A percentile compares a stretch with the other conserved stretches of the same genome.
These are phyloP conservation scores for Petasospora rhodanensis DNA, from an alignment of 1,139 yeast genomes.

Conservation along the genomic window DNA sequence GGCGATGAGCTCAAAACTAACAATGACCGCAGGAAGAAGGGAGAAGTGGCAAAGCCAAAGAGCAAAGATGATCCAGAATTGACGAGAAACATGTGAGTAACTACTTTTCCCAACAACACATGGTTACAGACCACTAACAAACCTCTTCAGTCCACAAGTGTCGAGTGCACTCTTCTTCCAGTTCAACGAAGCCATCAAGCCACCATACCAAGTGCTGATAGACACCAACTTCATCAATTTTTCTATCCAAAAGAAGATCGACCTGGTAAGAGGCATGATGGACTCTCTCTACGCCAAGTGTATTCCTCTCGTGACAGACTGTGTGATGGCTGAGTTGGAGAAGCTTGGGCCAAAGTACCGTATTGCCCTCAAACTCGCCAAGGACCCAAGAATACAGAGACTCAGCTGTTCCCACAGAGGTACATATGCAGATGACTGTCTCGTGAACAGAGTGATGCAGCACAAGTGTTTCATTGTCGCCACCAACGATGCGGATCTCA, in stretches of 20 bases:
- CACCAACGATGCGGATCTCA: slow-evolving; percentile 96
- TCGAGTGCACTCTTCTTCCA: slow-evolving; percentile 94
- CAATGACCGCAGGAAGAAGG: slow-evolving; percentile 30
- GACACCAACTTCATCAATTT: slow-evolving; percentile 97
- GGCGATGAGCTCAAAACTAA: no score
- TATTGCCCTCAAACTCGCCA: slow-evolving; percentile 86
- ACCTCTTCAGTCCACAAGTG: slow-evolving; percentile 64
- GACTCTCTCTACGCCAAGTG: slow-evolving; percentile 92
- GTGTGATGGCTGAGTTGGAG: slow-evolving; percentile 97
- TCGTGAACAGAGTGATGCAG: slow-evolving; percentile 87
- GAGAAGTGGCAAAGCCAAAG: slow-evolving; percentile 31
- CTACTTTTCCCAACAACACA: no score
- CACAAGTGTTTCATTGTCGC: slow-evolving; percentile 97
- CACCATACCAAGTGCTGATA: slow-evolving; percentile 91
- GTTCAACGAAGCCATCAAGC: slow-evolving; percentile 87
- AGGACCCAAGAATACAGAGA: slow-evolving; percentile 87
- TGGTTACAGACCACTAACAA: no score
- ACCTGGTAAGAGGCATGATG: slow-evolving; percentile 92
- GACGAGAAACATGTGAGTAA: slow-evolving; percentile 53
- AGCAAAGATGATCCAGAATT: slow-evolving; percentile 68
- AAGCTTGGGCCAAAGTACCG: slow-evolving; percentile 92
- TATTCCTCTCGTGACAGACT: slow-evolving; percentile 92
- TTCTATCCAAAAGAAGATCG: slow-evolving; percentile 92
- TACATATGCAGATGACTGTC: slow-evolving; percentile 96
- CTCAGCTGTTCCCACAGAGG: slow-evolving; percentile 90